phyloP scores from a whole-genome alignment of 2,329 filamentous ascomycete species.

The Penicillium frequentans region DNA sequence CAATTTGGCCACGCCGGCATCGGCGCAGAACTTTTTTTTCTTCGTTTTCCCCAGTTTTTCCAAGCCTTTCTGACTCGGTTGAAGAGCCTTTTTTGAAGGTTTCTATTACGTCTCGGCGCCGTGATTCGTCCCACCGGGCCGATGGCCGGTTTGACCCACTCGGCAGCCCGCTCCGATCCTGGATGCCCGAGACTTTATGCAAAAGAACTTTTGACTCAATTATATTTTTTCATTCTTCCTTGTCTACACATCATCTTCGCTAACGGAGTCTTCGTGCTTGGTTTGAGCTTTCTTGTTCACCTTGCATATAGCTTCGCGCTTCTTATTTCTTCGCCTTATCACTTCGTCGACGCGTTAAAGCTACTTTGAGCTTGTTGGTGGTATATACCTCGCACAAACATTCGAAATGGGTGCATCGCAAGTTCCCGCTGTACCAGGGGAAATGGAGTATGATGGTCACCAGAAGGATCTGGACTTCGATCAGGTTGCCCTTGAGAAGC shows the following conservation, averaged over 20 bases:
- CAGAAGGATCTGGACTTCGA: not conserved
- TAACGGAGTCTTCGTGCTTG: not conserved
- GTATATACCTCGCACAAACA: not conserved
- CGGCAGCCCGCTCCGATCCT: slow-evolving; percentile 2
- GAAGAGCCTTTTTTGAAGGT: slow-evolving; percentile 3
- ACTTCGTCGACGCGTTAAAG: not conserved
- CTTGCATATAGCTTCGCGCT: not conserved
- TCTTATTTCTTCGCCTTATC: not conserved
- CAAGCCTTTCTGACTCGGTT: not conserved
- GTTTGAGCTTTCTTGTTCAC: not conserved
- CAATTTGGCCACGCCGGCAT: slow-evolving; percentile 12
- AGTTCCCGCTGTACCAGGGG: not conserved
- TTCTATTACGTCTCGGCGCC: slow-evolving; percentile 16
- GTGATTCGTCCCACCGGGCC: slow-evolving; percentile 14
- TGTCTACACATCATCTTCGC: not conserved
- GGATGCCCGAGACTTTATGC: slow-evolving; percentile 6
- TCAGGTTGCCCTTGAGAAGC: slow-evolving; percentile 16
- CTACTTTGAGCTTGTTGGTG: not conserved
- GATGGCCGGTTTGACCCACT: slow-evolving; percentile 1
- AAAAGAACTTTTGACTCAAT: slow-evolving; percentile 7
- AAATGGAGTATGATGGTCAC: not conserved
- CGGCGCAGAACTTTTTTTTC: slow-evolving; percentile 14
- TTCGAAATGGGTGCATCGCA: slow-evolving; percentile 7
- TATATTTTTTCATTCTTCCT: not conserved
- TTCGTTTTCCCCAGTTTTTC: slow-evolving; percentile 15